Evolutionary conservation across 108 stramenopile genomes (phyloP).

Genomic region (Fragilaria radians): DNA sequence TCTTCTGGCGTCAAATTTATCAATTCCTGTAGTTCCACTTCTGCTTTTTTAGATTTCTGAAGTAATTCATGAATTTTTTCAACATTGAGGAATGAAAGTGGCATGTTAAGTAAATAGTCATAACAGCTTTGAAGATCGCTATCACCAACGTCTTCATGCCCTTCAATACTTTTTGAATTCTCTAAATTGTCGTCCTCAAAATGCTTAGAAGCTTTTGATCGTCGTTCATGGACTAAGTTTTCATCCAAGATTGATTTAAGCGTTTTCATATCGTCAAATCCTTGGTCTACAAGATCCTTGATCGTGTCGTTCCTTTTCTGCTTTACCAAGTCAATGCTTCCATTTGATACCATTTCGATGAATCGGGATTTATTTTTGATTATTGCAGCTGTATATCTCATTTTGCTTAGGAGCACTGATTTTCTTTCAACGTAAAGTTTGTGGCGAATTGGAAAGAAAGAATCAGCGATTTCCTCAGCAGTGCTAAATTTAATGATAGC

Average conservation of each 20-base stretch:
- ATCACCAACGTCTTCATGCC: slow-evolving; percentile 7
- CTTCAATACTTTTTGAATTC: neutral
- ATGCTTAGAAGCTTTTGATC: slow-evolving; percentile 7
- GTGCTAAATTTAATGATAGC: slow-evolving; percentile 55
- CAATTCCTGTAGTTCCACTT: slow-evolving; percentile 44
- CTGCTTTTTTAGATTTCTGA: slow-evolving; percentile 53
- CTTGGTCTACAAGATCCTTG: slow-evolving; percentile 42
- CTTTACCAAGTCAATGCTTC: slow-evolving; percentile 55
- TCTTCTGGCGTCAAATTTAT: slow-evolving; percentile 45
- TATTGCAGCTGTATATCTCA: slow-evolving; percentile 47
- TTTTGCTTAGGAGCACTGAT: slow-evolving; percentile 54
- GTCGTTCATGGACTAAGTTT: slow-evolving; percentile 29
- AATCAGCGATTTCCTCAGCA: slow-evolving; percentile 68
- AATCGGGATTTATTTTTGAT: slow-evolving; percentile 78
- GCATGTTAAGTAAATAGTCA: slow-evolving; percentile 84
- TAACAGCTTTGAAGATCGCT: slow-evolving; percentile 30
- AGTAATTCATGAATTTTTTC: slow-evolving; percentile 66
- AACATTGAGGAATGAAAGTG: slow-evolving; percentile 64
- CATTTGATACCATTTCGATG: slow-evolving; percentile 61
- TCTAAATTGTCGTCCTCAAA: neutral
- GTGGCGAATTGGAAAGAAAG: slow-evolving; percentile 67
- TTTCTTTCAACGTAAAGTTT: slow-evolving; percentile 73
- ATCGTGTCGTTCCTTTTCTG: slow-evolving; percentile 69
- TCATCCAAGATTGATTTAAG: slow-evolving; percentile 47
- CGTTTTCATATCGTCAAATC: slow-evolving; percentile 43